These are phyloP conservation scores for Babesia bovis DNA, from an alignment of 169 alveolate genomes.

Conservation along the genomic window DNA sequence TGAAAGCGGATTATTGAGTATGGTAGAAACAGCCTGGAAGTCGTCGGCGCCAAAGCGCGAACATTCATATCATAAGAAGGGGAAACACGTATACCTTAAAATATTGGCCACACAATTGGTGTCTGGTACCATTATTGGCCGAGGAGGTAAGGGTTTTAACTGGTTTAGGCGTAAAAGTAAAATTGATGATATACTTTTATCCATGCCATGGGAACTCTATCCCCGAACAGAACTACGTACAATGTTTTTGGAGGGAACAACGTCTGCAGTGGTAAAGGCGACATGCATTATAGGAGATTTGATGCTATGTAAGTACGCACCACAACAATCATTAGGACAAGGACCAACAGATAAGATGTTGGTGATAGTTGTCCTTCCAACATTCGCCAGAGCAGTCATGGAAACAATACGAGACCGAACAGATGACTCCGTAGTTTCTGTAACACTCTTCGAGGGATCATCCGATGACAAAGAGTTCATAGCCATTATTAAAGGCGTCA, in stretches of 20 bases:
- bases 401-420: constrained; percentile 27
- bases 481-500: constrained; percentile 55
- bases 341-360: constrained; percentile 35
- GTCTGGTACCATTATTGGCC: constrained; percentile 67
- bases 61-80: neutral
- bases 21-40: constrained; percentile 18
- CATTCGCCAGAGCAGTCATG: constrained; percentile 33
- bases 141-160: constrained; percentile 67
- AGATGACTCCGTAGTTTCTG: constrained; percentile 32
- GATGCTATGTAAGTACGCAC: constrained; percentile 49
- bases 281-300: constrained; percentile 61
- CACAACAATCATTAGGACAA: constrained; percentile 4
- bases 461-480: constrained; percentile 51
- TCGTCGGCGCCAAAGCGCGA: constrained; percentile 17
- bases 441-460: constrained; percentile 49
- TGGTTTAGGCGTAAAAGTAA: constrained; percentile 67
- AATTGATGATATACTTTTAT: constrained; percentile 56
- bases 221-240: constrained; percentile 65
- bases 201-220: constrained; percentile 71
- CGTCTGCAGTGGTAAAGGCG: constrained; percentile 57
- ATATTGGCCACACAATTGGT: constrained; percentile 64
- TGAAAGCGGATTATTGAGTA: neutral
- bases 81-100: constrained; percentile 40
- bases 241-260: constrained; percentile 46
- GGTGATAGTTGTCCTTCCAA: constrained; percentile 64